phyloP scores from a whole-genome alignment of 2,329 filamentous ascomycete species.

The Colletotrichum spaethianum region DNA sequence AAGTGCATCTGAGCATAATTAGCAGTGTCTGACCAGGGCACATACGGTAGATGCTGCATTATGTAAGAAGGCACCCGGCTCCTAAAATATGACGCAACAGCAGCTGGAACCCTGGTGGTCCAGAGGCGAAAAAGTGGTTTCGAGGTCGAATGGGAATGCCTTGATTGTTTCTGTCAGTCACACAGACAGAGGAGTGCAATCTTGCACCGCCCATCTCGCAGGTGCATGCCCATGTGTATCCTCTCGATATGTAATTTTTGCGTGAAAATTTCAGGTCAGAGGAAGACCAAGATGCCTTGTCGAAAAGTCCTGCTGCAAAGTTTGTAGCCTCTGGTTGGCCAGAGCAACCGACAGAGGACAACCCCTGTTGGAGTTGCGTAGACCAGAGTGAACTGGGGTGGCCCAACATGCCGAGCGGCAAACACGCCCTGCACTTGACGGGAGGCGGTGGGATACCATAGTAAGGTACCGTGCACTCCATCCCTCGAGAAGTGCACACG shows the following conservation, averaged over 20 bases:
- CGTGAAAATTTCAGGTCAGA: not conserved
- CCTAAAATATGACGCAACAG: slow-evolving; percentile 30
- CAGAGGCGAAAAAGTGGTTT: not conserved
- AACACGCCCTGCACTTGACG: slow-evolving; percentile 8
- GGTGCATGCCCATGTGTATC: not conserved
- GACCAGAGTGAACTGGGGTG: slow-evolving; percentile 8
- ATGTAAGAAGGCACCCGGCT: slow-evolving; percentile 13
- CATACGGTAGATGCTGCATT: slow-evolving; percentile 5
- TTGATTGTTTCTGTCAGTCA: not conserved
- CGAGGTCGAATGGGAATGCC: not conserved
- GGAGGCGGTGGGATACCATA: not conserved
- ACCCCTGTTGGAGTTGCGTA: slow-evolving; percentile 23
- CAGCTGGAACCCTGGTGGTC: not conserved
- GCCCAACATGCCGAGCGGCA: slow-evolving; percentile 9
- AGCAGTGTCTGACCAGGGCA: slow-evolving; percentile 2
- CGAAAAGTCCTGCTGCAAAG: not conserved
- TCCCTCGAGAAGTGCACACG: not conserved
- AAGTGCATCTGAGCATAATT: not conserved
- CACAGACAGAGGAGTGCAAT: not conserved
- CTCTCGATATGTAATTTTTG: not conserved
- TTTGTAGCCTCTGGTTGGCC: slow-evolving; percentile 27
- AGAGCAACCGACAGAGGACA: slow-evolving; percentile 24
- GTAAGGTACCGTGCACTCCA: not conserved
- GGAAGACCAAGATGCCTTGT: slow-evolving; percentile 1
- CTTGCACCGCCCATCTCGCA: not conserved